phyloP scores from a whole-genome alignment of 768 basidiomycete species.

The Phanerochaete carnosa region DNA sequence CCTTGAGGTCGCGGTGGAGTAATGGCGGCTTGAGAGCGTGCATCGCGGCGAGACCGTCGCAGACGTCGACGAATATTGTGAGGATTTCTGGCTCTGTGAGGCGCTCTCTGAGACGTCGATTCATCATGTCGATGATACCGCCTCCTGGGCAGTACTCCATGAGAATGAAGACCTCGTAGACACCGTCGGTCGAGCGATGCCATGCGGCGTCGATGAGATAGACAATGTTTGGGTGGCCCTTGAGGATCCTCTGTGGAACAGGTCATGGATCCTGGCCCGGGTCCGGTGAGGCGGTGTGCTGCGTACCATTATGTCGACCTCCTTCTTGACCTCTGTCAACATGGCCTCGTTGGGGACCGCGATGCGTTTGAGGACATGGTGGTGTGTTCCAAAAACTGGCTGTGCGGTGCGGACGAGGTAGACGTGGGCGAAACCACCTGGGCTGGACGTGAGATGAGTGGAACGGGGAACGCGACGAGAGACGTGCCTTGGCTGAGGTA shows the following conservation, averaged over 20 bases:
- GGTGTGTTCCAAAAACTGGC: conserved; percentile 87
- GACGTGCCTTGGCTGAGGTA: conserved; percentile 90
- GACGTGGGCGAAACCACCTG: conserved; percentile 98
- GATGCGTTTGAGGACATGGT: conserved; percentile 96
- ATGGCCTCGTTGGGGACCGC: conserved; percentile 88
- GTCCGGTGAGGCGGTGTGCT: conserved; percentile 5
- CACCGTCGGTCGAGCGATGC: conserved; percentile 77
- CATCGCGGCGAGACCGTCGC: conserved; percentile 96
- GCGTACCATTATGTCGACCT: conserved; percentile 97
- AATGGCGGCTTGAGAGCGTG: conserved; percentile 88
- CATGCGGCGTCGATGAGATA: conserved; percentile 95
- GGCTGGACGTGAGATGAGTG: background rate
- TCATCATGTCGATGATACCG: conserved; percentile 99
- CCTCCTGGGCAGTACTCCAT: conserved; percentile 99
- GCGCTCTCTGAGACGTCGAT: conserved; percentile 89
- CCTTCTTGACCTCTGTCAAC: conserved; percentile 92
- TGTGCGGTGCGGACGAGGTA: conserved; percentile 88
- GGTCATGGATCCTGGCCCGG: conserved; percentile 15
- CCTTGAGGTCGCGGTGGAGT: conserved; percentile 96
- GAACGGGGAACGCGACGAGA: conserved; percentile 2
- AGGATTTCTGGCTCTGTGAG: conserved; percentile 95
- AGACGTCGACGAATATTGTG: conserved; percentile 96
- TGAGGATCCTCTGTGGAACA: conserved; percentile 69
- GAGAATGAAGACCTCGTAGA: conserved; percentile 95
- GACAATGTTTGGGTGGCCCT: conserved; percentile 93